Evolutionary conservation across 2,329 filamentous ascomycete genomes (phyloP).

Genomic region (Parascedosporium putredinis): DNA sequence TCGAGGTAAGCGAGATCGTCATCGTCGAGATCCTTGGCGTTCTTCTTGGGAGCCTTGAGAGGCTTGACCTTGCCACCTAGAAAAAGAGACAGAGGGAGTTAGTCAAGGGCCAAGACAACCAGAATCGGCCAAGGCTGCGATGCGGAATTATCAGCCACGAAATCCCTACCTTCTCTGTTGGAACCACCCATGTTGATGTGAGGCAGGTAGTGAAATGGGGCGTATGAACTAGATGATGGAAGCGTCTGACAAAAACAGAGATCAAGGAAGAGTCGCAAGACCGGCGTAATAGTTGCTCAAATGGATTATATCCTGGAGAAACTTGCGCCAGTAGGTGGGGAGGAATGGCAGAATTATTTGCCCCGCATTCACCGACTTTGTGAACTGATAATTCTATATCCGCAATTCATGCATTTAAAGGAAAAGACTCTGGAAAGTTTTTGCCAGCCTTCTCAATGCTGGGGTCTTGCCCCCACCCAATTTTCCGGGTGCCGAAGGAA

Average conservation of each 20-base stretch:
- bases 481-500: neutral
- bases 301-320: too few relatives aligned
- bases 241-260: neutral
- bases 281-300: too few relatives aligned
- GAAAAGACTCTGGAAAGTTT: too few relatives aligned
- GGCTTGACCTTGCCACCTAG: slow-evolving; percentile 78
- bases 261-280: neutral
- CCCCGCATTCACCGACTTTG: slow-evolving; percentile 3
- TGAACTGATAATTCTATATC: neutral
- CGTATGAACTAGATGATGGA: neutral
- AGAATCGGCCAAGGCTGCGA: too few relatives aligned
- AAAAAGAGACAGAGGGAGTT: slow-evolving; percentile 1
- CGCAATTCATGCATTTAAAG: neutral
- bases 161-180: slow-evolving; percentile 57
- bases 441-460: neutral
- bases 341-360: neutral
- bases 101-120: too few relatives aligned
- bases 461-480: neutral
- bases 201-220: neutral
- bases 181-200: slow-evolving; percentile 48
- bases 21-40: slow-evolving; percentile 71
- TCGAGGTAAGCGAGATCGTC: slow-evolving; percentile 74
- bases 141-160: too few relatives aligned
- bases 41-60: slow-evolving; percentile 83
- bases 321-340: neutral